Conservation (phyloP, 768 basidiomycete genomes). For the Russula foetens region DNA sequence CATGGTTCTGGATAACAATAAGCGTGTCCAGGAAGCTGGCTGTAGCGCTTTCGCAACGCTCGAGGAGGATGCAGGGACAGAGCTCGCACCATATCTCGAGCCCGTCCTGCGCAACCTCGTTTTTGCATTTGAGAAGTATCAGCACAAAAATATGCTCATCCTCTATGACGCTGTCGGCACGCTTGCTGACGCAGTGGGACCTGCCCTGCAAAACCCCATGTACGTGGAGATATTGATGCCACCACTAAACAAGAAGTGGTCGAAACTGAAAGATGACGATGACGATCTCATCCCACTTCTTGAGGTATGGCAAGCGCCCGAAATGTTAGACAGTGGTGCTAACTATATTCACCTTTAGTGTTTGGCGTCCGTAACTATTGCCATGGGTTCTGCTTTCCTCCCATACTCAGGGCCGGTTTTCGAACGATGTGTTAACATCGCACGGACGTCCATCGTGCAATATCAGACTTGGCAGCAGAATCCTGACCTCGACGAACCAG, state of each 20-base stretch:
- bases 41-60: conserved; percentile 98
- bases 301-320: conserved; percentile 51
- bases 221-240: conserved; percentile 97
- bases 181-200: conserved; percentile 90
- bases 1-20: conserved; percentile 97
- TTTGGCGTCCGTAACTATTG: conserved; percentile 94
- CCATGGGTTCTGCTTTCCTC: conserved; percentile 82
- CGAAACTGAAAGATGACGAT: conserved; percentile 84
- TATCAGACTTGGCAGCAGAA: conserved; percentile 87
- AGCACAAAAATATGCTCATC: conserved; percentile 98
- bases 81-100: conserved; percentile 88
- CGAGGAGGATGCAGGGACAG: conserved; percentile 91
- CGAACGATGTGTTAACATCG: conserved; percentile 81
- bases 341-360: conserved; percentile 46
- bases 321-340: background rate
- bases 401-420: conserved; percentile 89
- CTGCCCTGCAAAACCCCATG: conserved; percentile 73
- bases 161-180: conserved; percentile 99
- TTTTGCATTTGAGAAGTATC: conserved; percentile 95
- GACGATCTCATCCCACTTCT: conserved; percentile 90
- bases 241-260: conserved; percentile 83
- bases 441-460: conserved; percentile 71
- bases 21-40: conserved; percentile 97
- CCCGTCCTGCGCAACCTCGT: conserved; percentile 93
- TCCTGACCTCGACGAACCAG: conserved; percentile 89